phyloP scores from a whole-genome alignment of 768 basidiomycete species.

The Dioszegia crocea region DNA sequence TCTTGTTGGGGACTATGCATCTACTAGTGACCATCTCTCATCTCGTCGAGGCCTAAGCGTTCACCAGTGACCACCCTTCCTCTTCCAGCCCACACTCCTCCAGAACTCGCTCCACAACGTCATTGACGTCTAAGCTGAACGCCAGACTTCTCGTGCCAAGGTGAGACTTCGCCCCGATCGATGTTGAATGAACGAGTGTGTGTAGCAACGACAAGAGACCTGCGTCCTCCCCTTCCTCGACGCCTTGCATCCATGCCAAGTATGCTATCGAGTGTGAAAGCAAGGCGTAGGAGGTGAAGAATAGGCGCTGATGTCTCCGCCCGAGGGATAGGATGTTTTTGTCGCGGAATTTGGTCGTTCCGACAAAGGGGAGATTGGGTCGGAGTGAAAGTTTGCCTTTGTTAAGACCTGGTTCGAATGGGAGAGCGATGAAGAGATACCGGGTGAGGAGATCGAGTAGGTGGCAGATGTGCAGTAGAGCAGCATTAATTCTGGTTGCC shows the following conservation, averaged over 20 bases:
- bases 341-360: constrained; percentile 32
- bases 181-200: constrained; percentile 1
- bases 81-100: constrained; percentile 6
- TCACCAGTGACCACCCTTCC: not conserved
- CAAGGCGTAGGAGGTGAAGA: constrained; percentile 31
- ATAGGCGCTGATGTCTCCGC: constrained; percentile 16
- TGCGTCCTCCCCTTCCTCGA: constrained; percentile 7
- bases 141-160: constrained; percentile 19
- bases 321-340: constrained; percentile 29
- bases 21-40: not conserved
- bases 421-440: constrained; percentile 41
- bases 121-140: constrained; percentile 38
- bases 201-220: not conserved
- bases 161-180: constrained; percentile 24
- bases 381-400: not conserved
- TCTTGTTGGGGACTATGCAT: constrained; percentile 11
- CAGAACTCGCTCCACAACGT: constrained; percentile 29
- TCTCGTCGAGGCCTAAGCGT: constrained; percentile 11
- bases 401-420: constrained; percentile 22
- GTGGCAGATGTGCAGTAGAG: constrained; percentile 36
- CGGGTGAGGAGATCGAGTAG: constrained; percentile 37
- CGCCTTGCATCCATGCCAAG: constrained; percentile 39
- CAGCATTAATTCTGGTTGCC: constrained; percentile 33
- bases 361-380: constrained; percentile 32
- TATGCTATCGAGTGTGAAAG: constrained; percentile 36